Base-by-base conservation (phyloP, 345 rosid genomes). In the Luvunga scandens region DNA sequence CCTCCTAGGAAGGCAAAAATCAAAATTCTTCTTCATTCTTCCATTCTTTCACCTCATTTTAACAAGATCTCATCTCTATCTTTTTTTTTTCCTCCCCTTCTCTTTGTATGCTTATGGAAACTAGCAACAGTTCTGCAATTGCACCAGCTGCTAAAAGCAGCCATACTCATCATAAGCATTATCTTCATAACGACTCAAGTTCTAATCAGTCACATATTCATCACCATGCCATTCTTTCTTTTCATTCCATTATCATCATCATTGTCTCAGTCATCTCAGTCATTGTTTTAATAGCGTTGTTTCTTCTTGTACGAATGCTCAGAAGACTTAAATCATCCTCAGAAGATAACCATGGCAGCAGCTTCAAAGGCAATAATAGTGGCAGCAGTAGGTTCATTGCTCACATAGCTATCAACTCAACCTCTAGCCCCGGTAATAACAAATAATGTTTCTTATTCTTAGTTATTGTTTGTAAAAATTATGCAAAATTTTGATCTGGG, bases 371-470 rank as follows among this genome's bases (percentile, higher is more conserved):
- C 57, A 78, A 34, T 60, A 33, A 65, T 19, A 31, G 83, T 70
- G 63, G 75, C 3, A 53, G 75, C 39, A 78, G 81, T 79, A 78
- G 79, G 45, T 85, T 78, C 84, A 60, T 82, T 56, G 73, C 86
- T 82, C 92, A 73, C 70, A 81, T 87, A 67, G 70, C 90, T 36
- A 80, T 78, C 55, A 81, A 81, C 80, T 85, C 86, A 81, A 76
- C 75, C 78, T 85, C 88, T 55, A 93, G 98, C 81, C 98, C 98
- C 78, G 98, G 98, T 93, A 87, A 85, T 28, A 3, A 33, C 24
- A 1, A 33, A 19, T 21, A 8, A 2, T 3, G 9, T 21, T 9
- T 66, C 4, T 0, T 14, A 19, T 6, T 64, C 33, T 64, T 31
- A 9, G 9, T 33, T 48, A 9, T 19, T 57, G 18, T 45, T 42